Conservation (phyloP, 495 filamentous ascomycete genomes). For the Talaromyces thailandensis region DNA sequence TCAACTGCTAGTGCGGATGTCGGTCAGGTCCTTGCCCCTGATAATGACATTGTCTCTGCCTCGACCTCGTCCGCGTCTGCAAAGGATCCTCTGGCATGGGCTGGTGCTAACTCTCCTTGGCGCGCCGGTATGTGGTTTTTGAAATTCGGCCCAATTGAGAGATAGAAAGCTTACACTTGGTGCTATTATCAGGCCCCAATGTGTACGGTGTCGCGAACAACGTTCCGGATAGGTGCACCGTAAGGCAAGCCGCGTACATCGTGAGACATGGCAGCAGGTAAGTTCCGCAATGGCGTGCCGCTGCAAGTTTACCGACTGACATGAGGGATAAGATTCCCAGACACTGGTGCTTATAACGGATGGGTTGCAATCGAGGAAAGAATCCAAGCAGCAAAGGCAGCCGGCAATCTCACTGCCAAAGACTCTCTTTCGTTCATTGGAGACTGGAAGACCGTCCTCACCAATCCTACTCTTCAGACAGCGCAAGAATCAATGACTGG, state of each 20-base stretch:
- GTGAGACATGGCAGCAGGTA: constrained; percentile 49
- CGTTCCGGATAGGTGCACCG: constrained; percentile 39
- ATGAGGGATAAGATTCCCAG: constrained; percentile 21
- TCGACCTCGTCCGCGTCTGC: constrained; percentile 12
- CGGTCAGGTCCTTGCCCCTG: constrained; percentile 17
- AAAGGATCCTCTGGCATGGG: constrained; percentile 31
- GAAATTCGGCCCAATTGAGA: no score
- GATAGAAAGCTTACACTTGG: neutral
- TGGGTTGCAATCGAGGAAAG: constrained; percentile 39
- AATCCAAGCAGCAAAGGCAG: constrained; percentile 26
- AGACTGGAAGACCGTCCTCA: constrained; percentile 43
- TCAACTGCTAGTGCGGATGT: neutral
- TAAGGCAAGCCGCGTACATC: constrained; percentile 46
- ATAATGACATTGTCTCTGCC: constrained; percentile 30
- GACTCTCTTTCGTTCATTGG: constrained; percentile 38
- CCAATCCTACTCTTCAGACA: constrained; percentile 37
- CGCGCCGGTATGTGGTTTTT: constrained; percentile 28
- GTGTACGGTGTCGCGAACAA: constrained; percentile 39
- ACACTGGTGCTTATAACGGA: constrained; percentile 41
- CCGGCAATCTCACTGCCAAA: constrained; percentile 27
- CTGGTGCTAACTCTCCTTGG: constrained; percentile 47
- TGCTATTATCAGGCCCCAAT: constrained; percentile 32
- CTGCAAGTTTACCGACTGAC: neutral
- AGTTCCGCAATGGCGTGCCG: neutral
- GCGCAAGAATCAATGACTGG: constrained; percentile 43